These are phyloP conservation scores for Ramaria sp. DNA, from an alignment of 768 basidiomycete genomes.

Conservation along the genomic window DNA sequence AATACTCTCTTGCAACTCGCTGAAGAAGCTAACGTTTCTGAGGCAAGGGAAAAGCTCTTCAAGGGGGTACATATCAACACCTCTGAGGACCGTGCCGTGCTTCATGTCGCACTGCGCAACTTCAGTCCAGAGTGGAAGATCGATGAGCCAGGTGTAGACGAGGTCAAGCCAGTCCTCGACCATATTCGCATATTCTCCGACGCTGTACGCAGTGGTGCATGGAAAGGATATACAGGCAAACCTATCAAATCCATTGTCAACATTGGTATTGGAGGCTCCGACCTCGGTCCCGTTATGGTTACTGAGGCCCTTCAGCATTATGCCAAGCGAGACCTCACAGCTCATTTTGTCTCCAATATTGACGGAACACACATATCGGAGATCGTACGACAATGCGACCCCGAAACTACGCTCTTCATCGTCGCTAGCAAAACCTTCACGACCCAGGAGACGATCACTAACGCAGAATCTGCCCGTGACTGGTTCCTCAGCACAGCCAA, in stretches of 20 bases:
- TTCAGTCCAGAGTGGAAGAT: conserved; percentile 58
- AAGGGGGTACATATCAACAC: conserved; percentile 96
- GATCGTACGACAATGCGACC: conserved; percentile 67
- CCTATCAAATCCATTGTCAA: conserved; percentile 91
- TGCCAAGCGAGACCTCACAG: conserved; percentile 76
- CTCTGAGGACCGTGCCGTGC: conserved; percentile 92
- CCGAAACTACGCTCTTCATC: conserved; percentile 93
- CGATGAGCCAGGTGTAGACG: conserved; percentile 66
- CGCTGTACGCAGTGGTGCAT: conserved; percentile 69
- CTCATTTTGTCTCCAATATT: conserved; percentile 93
- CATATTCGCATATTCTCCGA: conserved; percentile 92
- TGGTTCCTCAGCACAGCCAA: conserved; percentile 87
- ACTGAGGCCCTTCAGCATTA: conserved; percentile 95
- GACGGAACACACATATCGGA: conserved; percentile 97
- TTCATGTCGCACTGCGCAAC: conserved; percentile 88
- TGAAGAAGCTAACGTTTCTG: conserved; percentile 78
- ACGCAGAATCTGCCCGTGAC: conserved; percentile 83
- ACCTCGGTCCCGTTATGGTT: conserved; percentile 98
- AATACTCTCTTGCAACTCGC: conserved; percentile 67
- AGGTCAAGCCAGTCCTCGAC: conserved; percentile 72
- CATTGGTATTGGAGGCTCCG: conserved; percentile 98
- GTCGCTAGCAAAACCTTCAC: conserved; percentile 99
- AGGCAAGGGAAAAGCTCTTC: conserved; percentile 87
- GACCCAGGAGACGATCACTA: conserved; percentile 99
- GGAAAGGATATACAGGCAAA: conserved; percentile 98